Percentiles rank a stretch among this genome's conserved stretches.
Conservation (phyloP, 768 basidiomycete genomes). For the Pulveroboletus sp. region DNA sequence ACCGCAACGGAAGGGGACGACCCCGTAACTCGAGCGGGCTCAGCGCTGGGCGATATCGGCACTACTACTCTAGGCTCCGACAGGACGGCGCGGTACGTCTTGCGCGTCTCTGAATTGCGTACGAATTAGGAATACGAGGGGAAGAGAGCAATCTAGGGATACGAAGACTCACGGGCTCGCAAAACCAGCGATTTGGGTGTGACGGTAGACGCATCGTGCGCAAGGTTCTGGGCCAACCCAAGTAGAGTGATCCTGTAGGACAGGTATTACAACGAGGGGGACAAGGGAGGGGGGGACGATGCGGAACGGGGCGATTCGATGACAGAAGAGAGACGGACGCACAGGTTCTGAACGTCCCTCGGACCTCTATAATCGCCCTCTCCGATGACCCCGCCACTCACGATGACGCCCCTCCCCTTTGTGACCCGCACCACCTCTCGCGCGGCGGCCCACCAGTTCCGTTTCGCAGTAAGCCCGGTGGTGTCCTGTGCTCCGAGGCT, state of each 20-base stretch:
- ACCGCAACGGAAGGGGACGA: neutral
- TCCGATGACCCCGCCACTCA: constrained; percentile 63
- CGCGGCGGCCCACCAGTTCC: constrained; percentile 83
- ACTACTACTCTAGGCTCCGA: constrained; percentile 70
- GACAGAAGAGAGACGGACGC: constrained; percentile 18
- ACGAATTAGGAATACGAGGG: neutral
- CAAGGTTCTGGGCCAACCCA: constrained; percentile 62
- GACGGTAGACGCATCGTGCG: constrained; percentile 57
- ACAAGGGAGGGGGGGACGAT: too few species aligned
- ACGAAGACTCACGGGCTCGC: constrained; percentile 57
- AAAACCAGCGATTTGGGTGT: constrained; percentile 63
- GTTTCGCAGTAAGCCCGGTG: constrained; percentile 50
- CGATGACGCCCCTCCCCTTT: constrained; percentile 70
- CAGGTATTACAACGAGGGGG: too few species aligned
- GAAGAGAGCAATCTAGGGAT: neutral
- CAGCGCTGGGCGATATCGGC: constrained; percentile 26
- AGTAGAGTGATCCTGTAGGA: constrained; percentile 57
- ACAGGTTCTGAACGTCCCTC: constrained; percentile 75
- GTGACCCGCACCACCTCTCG: constrained; percentile 75
- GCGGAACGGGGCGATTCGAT: neutral
- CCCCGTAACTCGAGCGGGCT: neutral
- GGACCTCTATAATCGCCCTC: constrained; percentile 66
- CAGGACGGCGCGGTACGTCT: constrained; percentile 73
- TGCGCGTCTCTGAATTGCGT: constrained; percentile 61
- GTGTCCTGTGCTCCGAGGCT: constrained; percentile 45